Base-by-base conservation (phyloP, 805 yeast species). In the Pichia sporocuriosa region DNA sequence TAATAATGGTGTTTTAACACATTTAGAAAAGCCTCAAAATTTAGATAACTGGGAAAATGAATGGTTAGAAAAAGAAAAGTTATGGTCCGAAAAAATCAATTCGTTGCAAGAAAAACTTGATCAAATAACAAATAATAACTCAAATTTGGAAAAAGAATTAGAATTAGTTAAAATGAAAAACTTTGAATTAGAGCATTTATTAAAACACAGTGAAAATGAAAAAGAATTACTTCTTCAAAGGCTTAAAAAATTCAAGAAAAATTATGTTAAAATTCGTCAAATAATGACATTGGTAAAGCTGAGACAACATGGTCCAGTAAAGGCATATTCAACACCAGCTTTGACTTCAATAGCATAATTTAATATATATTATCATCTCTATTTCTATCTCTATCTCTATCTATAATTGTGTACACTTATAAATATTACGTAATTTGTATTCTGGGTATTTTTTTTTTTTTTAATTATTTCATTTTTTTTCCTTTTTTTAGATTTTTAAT, bases 251-350 rank as follows among this genome's bases (percentile, higher is more conserved):
- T 22, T 46, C 8, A 15, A 30, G 16, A 22, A 4, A 10, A 43
- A 43, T 28, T 46, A 44, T 20, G 26, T 23, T 3, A 50, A 55
- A 30, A 39, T 56, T 4, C 53, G 50, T 25, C 46, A 51, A 26
- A 48, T 57, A n/a, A 47, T 50, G 16, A 53, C 51, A 22, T 41
- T 57, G 25, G 41, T 52, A n/a, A 46, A 40, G 37, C n/a, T 46
- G 10, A 46, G 32, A 24, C 41, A 46, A 25, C n/a, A 16, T 5
- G 45, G 45, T 20, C 40, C 37, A 7, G 37, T 23, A 12, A 34
- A 37, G 21, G 47, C 37, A 24, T 43, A 37, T 25, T 27, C 24
- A 12, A 46, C 49, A 3, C 47, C 47, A 13, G 40, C 49, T 12
- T 26, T 42, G 17, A 15, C 29, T 8, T 19, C 33, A 26, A 7